phyloP scores from a whole-genome alignment of 345 rosid species.

The Rubroshorea leprosula region DNA sequence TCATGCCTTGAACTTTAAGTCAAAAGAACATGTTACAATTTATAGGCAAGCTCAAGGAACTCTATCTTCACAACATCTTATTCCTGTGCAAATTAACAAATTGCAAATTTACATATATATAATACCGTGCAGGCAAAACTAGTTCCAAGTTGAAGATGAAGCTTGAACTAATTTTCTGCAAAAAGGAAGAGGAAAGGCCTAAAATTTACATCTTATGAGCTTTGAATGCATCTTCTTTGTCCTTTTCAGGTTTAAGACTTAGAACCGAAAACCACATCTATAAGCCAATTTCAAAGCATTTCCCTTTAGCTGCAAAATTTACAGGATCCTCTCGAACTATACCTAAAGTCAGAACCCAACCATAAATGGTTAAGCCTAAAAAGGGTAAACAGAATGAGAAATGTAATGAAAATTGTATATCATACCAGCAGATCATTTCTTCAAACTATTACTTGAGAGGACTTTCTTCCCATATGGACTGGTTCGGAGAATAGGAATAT shows the following conservation, averaged over 20 bases:
- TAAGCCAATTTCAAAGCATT: constrained; percentile 14
- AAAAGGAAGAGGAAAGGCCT: constrained; percentile 1
- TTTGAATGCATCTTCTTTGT: constrained; percentile 6
- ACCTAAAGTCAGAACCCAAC: neutral
- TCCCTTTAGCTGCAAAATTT: constrained; percentile 27
- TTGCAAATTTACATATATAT: constrained; percentile 14
- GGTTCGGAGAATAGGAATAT: constrained; percentile 50
- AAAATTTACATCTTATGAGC: neutral
- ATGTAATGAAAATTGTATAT: neutral
- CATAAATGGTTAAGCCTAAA: neutral
- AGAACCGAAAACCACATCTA: constrained; percentile 11
- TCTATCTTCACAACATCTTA: constrained; percentile 17
- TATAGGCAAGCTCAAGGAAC: constrained; percentile 8
- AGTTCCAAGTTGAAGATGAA: constrained; percentile 12
- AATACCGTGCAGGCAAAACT: constrained; percentile 19
- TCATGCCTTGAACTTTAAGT: neutral
- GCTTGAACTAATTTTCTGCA: neutral
- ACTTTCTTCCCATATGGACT: constrained; percentile 87
- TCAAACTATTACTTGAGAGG: constrained; percentile 53
- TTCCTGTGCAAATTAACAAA: constrained; percentile 24
- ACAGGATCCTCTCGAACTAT: constrained; percentile 17
- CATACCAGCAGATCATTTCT: constrained; percentile 41
- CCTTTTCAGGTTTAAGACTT: constrained; percentile 12
- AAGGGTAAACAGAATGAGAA: neutral
- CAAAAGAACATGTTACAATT: constrained; percentile 8